Conservation (phyloP, 2,329 filamentous ascomycete species). For the Emericellopsis cladophorae region DNA sequence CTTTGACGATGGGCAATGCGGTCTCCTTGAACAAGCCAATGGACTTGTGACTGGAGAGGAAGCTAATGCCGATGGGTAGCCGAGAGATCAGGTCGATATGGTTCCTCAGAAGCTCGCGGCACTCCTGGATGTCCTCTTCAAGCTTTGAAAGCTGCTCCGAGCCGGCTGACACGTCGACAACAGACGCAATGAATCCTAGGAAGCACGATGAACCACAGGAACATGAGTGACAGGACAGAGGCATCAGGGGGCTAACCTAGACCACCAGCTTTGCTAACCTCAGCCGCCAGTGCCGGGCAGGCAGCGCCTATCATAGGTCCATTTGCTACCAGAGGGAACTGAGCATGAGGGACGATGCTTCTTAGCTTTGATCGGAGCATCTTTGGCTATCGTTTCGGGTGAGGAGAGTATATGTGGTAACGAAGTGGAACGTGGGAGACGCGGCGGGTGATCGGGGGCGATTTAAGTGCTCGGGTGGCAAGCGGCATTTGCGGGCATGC, state of each 20-base stretch:
- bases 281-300: conserved; percentile 18
- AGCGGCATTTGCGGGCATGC: too few relatives aligned
- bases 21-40: conserved; percentile 22
- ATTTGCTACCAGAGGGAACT: conserved; percentile 18
- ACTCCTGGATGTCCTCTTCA: conserved; percentile 15
- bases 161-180: not conserved
- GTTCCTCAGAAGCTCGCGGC: conserved; percentile 12
- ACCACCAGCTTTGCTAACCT: conserved; percentile 24
- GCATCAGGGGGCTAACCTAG: conserved; percentile 14
- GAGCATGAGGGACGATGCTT: conserved; percentile 16
- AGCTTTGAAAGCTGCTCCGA: conserved; percentile 11
- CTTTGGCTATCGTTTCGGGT: not conserved
- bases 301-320: conserved; percentile 22
- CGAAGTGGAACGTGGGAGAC: too few relatives aligned
- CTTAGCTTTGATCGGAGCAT: conserved; percentile 14
- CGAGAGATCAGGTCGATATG: conserved; percentile 22
- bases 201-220: too few relatives aligned
- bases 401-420: too few relatives aligned
- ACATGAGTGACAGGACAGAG: not conserved
- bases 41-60: conserved; percentile 41
- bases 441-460: not conserved
- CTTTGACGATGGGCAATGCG: conserved; percentile 35
- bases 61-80: conserved; percentile 41
- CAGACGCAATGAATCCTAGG: not conserved
- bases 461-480: not conserved